Conservation (phyloP, 176 grass and related monocot genomes). For the Aechmea fasciata region DNA sequence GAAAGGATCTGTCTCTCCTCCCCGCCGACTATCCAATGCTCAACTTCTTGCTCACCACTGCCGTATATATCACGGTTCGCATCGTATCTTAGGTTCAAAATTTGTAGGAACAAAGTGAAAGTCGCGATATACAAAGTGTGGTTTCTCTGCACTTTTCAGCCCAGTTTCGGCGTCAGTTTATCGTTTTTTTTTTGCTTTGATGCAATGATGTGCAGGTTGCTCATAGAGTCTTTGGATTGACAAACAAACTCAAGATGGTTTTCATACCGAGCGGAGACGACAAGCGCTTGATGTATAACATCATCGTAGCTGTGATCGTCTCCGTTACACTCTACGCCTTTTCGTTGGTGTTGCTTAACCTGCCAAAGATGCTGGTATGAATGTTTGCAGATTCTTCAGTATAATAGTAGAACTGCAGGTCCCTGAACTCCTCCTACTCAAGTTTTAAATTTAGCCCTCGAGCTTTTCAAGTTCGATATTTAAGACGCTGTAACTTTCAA, state of each 20-base stretch:
- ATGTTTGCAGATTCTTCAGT: too few relatives aligned
- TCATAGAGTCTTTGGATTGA: constrained; percentile 13
- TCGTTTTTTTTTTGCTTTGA: not conserved
- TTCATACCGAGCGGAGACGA: constrained; percentile 17
- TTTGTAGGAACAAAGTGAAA: too few relatives aligned
- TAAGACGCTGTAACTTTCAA: too few relatives aligned
- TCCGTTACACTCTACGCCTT: constrained; percentile 10
- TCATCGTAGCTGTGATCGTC: constrained; percentile 1
- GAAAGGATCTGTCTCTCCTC: constrained; percentile 11
- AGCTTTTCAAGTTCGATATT: too few relatives aligned
- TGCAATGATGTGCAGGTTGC: constrained; percentile 1
- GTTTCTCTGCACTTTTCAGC: too few relatives aligned
- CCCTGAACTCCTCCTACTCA: too few relatives aligned
- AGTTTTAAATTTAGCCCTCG: too few relatives aligned
- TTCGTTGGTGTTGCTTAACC: constrained; percentile 13
- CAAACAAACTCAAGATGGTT: constrained; percentile 14
- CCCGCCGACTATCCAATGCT: constrained; percentile 19
- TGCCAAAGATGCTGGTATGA: constrained; percentile 8
- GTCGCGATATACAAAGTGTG: too few relatives aligned
- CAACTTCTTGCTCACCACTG: constrained; percentile 25
- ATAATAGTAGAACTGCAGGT: too few relatives aligned
- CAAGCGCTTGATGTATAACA: constrained; percentile 20
- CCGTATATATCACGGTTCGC: constrained; percentile 19
- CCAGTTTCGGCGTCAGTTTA: not conserved
- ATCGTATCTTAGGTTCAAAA: too few relatives aligned